These are phyloP conservation scores for Mucor mucedo DNA, from an alignment of 371 early-diverging fungal species.

Conservation along the genomic window DNA sequence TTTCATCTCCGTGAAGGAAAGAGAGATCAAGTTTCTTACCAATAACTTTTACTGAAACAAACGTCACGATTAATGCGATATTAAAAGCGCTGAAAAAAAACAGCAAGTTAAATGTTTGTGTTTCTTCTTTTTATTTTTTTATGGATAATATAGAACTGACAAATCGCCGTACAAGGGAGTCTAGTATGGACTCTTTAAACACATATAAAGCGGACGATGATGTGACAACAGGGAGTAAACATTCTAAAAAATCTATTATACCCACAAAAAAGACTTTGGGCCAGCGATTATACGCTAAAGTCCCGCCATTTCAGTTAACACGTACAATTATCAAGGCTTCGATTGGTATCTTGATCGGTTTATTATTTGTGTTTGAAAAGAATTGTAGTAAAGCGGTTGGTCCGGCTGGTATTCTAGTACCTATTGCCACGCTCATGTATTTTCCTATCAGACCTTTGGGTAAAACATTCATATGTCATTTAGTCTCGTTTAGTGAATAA, in stretches of 20 bases:
- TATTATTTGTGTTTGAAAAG: constrained; percentile 23
- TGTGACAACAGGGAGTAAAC: constrained; percentile 1
- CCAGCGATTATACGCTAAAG: constrained; percentile 10
- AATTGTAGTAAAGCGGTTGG: constrained; percentile 24
- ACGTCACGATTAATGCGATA: too few species aligned
- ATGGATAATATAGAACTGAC: constrained; percentile 20
- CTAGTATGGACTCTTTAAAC: background rate
- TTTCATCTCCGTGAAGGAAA: too few species aligned
- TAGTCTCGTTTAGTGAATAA: background rate
- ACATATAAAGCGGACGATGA: constrained; percentile 2
- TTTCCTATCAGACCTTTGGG: constrained; percentile 33
- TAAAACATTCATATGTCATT: constrained; percentile 5
- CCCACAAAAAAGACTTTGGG: constrained; percentile 2
- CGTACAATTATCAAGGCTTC: constrained; percentile 24
- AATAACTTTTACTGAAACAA: too few species aligned
- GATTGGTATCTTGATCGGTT: constrained; percentile 20
- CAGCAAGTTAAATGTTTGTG: too few species aligned
- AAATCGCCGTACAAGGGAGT: background rate
- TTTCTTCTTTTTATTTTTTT: constrained; percentile 3
- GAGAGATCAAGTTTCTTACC: too few species aligned
- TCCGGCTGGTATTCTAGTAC: constrained; percentile 22
- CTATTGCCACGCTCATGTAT: constrained; percentile 24
- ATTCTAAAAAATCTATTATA: background rate
- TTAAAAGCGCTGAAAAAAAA: too few species aligned
- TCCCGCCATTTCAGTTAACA: constrained; percentile 21